Evolutionary conservation across 495 filamentous ascomycete species (phyloP).

Genomic region (Hypoxylon perforatum): DNA sequence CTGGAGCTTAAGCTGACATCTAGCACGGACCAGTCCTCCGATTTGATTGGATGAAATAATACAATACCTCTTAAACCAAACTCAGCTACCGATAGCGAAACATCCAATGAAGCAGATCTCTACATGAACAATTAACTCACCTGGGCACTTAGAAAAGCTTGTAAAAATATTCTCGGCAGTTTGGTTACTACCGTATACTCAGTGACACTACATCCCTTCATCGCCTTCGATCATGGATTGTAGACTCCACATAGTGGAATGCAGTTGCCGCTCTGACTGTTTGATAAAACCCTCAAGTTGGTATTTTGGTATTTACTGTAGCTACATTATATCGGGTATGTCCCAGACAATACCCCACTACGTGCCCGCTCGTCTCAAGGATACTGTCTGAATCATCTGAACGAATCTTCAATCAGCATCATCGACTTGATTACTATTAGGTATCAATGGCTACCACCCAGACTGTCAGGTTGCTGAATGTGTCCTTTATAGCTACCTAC

Average conservation of each 20-base stretch:
- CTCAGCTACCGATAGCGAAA: slow-evolving; percentile 11
- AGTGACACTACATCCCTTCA: background rate
- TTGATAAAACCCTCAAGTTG: background rate
- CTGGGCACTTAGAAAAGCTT: background rate
- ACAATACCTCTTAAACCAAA: slow-evolving; percentile 26
- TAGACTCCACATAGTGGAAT: slow-evolving; percentile 13
- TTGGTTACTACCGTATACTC: slow-evolving; percentile 23
- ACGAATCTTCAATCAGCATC: background rate
- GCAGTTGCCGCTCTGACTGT: background rate
- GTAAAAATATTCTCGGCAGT: slow-evolving; percentile 9
- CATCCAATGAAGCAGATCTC: slow-evolving; percentile 15
- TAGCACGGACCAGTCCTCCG: background rate
- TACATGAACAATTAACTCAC: too few relatives aligned
- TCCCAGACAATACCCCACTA: background rate
- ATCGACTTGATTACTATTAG: background rate
- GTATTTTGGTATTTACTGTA: too few relatives aligned
- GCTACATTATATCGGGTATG: background rate
- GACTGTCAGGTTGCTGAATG: background rate
- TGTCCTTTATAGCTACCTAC: background rate
- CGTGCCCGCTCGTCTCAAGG: background rate
- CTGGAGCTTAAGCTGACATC: slow-evolving; percentile 15
- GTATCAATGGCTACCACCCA: background rate
- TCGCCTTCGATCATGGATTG: background rate
- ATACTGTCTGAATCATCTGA: background rate
- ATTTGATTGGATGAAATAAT: slow-evolving; percentile 23